A percentile compares a stretch with the other conserved stretches of the same genome.
Conservation (phyloP, 2,329 filamentous ascomycete genomes). For the Venturia aucupariae region DNA sequence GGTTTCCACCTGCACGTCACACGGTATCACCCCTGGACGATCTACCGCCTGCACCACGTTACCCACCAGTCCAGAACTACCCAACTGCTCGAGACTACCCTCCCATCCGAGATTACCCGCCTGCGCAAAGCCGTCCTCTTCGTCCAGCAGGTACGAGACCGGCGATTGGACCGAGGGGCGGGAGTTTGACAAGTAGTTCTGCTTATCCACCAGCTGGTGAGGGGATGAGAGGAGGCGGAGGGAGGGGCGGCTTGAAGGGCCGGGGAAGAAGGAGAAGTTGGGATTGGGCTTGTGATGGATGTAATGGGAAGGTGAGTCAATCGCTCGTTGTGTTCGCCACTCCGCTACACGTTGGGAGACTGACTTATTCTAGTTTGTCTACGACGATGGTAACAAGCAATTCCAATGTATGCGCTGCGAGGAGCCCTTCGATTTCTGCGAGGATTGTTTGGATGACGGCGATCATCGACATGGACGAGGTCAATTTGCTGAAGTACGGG, state of each 20-base stretch:
- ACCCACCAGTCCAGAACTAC: neutral
- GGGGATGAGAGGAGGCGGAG: neutral
- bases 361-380: neutral
- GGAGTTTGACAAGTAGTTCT: neutral
- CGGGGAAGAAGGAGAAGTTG: neutral
- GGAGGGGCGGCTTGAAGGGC: neutral
- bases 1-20: neutral
- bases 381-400: neutral
- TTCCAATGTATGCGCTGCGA: neutral
- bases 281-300: conserved; percentile 1
- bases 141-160: neutral
- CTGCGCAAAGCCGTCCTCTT: neutral
- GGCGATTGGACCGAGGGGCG: neutral
- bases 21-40: neutral
- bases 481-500: neutral
- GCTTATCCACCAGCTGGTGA: neutral
- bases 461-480: neutral
- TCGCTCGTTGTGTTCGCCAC: neutral
- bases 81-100: neutral
- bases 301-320: neutral
- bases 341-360: neutral
- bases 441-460: neutral
- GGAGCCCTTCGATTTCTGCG: conserved; percentile 1
- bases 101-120: neutral
- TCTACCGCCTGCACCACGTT: neutral